Conservation (phyloP, 179 eudicot genomes). For the Actinidia arguta region DNA sequence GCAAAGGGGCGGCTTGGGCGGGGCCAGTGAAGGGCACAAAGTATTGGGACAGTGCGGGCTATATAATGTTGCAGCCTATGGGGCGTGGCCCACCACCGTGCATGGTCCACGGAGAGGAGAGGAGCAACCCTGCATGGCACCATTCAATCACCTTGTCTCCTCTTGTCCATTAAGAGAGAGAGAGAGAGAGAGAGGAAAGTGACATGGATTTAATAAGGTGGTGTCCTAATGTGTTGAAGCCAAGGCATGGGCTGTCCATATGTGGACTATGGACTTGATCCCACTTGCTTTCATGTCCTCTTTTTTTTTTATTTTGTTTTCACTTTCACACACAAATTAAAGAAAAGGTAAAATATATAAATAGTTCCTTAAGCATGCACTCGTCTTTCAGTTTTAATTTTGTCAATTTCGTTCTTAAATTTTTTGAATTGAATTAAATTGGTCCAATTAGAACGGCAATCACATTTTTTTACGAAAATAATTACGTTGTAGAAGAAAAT, state of each 20-base stretch:
- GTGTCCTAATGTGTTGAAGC: slow-evolving; percentile 16
- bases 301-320: neutral
- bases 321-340: neutral
- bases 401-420: too few relatives aligned
- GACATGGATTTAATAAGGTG: slow-evolving; percentile 1
- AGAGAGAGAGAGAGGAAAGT: slow-evolving; percentile 10
- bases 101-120: neutral
- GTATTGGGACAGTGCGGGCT: slow-evolving; percentile 12
- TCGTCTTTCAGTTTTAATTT: too few relatives aligned
- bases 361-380: neutral
- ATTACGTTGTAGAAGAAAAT: neutral
- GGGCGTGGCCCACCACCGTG: neutral
- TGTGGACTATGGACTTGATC: neutral
- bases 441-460: neutral
- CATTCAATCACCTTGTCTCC: slow-evolving; percentile 22
- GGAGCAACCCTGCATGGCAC: slow-evolving; percentile 21
- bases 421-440: neutral
- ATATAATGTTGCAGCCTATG: neutral
- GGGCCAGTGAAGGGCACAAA: too few relatives aligned
- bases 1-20: too few relatives aligned
- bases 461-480: too few relatives aligned
- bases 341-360: neutral
- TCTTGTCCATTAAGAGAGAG: neutral
- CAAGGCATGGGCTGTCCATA: slow-evolving; percentile 28
- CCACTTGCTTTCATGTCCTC: slow-evolving; percentile 12